These are phyloP conservation scores for Xylona heveae DNA, from an alignment of 495 filamentous ascomycete species.

Conservation along the genomic window DNA sequence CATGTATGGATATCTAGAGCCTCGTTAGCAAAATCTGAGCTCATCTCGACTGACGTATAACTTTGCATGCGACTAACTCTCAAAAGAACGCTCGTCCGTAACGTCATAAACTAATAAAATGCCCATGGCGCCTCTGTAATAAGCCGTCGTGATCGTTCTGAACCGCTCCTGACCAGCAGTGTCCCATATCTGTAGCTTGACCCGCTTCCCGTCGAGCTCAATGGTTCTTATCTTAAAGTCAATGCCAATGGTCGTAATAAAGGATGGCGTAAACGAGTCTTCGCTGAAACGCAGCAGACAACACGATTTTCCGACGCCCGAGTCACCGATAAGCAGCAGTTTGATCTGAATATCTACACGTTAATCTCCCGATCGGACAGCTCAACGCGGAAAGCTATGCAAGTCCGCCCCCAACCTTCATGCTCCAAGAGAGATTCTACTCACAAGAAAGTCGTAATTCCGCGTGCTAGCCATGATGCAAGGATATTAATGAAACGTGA, in stretches of 20 bases:
- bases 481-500: slow-evolving; percentile 5
- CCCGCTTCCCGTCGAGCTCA: slow-evolving; percentile 91
- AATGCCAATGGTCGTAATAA: slow-evolving; percentile 99
- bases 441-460: slow-evolving; percentile 96
- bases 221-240: slow-evolving; percentile 99
- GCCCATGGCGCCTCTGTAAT: slow-evolving; percentile 96
- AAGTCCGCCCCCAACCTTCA: too few relatives aligned
- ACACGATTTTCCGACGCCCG: slow-evolving; percentile 95
- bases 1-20: slow-evolving; percentile 83
- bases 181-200: slow-evolving; percentile 99
- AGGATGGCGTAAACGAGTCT: slow-evolving; percentile 95
- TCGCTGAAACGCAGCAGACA: slow-evolving; percentile 96
- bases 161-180: slow-evolving; percentile 96
- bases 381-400: not conserved
- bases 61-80: slow-evolving; percentile 44
- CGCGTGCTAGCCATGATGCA: slow-evolving; percentile 76
- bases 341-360: slow-evolving; percentile 97
- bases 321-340: slow-evolving; percentile 93
- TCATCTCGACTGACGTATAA: not conserved
- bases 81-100: slow-evolving; percentile 90
- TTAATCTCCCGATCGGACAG: too few relatives aligned
- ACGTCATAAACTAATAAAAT: slow-evolving; percentile 97
- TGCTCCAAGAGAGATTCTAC: too few relatives aligned
- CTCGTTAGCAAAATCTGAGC: slow-evolving; percentile 5
- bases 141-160: slow-evolving; percentile 95